Conservation (phyloP, 2,329 filamentous ascomycete genomes). For the Fonsecaea multimorphosa region DNA sequence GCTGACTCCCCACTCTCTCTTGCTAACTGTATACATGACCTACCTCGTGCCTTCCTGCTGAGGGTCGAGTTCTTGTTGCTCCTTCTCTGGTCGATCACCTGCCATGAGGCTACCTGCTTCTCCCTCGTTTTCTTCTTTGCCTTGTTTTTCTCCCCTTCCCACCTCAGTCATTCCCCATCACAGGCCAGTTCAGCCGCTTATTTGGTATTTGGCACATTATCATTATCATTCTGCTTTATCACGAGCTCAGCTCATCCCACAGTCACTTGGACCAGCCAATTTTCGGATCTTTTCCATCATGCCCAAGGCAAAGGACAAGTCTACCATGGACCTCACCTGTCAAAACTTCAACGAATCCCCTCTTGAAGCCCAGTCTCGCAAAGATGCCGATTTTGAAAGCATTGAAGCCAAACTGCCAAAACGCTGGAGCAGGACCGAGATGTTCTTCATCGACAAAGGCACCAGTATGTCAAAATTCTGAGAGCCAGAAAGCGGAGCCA, state of each 20-base stretch:
- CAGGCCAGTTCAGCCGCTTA: constrained; percentile 9
- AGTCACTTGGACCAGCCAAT: constrained; percentile 9
- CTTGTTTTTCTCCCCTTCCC: background rate
- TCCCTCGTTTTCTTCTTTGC: constrained; percentile 9
- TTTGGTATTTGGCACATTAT: constrained; percentile 21
- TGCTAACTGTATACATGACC: background rate
- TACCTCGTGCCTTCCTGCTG: constrained; percentile 18
- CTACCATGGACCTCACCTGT: constrained; percentile 29
- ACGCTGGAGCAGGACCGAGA: constrained; percentile 37
- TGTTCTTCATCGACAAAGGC: constrained; percentile 40
- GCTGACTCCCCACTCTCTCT: constrained; percentile 2
- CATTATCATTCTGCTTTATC: constrained; percentile 24
- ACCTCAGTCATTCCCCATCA: constrained; percentile 16
- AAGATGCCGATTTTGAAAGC: constrained; percentile 38
- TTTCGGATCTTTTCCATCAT: constrained; percentile 20
- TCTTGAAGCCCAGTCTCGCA: constrained; percentile 40
- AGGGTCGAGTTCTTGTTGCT: constrained; percentile 15
- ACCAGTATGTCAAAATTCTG: constrained; percentile 26
- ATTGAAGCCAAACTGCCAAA: constrained; percentile 39
- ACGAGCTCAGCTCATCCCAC: constrained; percentile 17
- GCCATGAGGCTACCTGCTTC: constrained; percentile 22
- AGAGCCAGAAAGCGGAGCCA: background rate
- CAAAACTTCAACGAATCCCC: constrained; percentile 38
- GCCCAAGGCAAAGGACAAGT: constrained; percentile 24
- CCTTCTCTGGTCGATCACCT: constrained; percentile 15